Evolutionary conservation across 768 basidiomycete genomes (phyloP), one percentile per base, ranked within the genome.

Genomic region (Tylopilus sp.): DNA sequence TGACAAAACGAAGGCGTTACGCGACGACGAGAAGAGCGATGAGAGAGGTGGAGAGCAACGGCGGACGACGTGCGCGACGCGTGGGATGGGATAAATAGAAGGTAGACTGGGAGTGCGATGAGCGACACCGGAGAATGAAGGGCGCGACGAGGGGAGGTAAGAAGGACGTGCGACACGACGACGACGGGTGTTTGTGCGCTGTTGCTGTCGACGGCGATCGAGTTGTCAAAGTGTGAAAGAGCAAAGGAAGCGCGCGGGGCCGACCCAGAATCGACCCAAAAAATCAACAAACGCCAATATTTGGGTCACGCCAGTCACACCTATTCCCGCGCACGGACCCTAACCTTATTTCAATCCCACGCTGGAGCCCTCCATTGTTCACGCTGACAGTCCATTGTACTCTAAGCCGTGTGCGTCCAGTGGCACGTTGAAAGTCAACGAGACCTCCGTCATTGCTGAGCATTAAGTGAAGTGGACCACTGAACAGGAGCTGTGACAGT

Each of bases 191-290:
- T 64, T 68, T 65, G 69, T 67, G 69, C 74, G 72, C 71, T 73
- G 75, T 65, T 68, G 69, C 59, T 64, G 72, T 73, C 75, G 71
- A 69, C 70, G 75, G 70, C 72, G 77, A 75, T 77, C 73, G 68
- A 74, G 71, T 71, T 65, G 66, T 69, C 67, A 69, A 68, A 59
- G 67, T 69, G 73, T 67, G 70, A 73, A 70, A 68, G 73, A 68
- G 64, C 56, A 69, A 68, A 72, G 69, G 71, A 72, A 74, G 71
- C 70, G 73, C 69, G 67, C 71, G 72, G 68, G 71, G 69, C 72
- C 73, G 74, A 74, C 69, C 49, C 65, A 69, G 67, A 69, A 66
- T 69, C 66, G 62, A 63, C 61, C 57, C 68, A 69, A 69, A 70
- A 71, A 69, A 50, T 64, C 62, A 71, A 70, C 69, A 68, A 69